Conservation (phyloP, 2,329 filamentous ascomycete species). For the Clarireedia homoeocarpa region DNA sequence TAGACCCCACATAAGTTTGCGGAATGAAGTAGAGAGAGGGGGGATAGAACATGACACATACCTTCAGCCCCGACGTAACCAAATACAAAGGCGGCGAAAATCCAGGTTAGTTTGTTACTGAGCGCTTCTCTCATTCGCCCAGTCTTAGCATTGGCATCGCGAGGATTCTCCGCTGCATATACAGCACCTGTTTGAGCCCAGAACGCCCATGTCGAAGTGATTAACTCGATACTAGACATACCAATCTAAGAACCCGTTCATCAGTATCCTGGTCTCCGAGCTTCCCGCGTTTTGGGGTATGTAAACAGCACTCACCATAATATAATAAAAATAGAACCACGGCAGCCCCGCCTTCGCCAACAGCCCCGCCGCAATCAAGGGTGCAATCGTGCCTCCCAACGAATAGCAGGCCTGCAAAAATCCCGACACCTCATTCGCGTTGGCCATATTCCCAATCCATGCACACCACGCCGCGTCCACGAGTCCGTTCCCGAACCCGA, state of each 20-base stretch:
- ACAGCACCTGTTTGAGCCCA: slow-evolving; percentile 50
- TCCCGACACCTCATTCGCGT: slow-evolving; percentile 65
- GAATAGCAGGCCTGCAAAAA: slow-evolving; percentile 68
- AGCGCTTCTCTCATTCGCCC: slow-evolving; percentile 28
- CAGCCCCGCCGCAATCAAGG: slow-evolving; percentile 38
- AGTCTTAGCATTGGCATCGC: slow-evolving; percentile 32
- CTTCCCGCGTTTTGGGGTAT: neutral
- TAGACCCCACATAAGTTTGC: neutral
- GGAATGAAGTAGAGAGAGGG: too few relatives aligned
- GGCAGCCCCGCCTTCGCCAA: slow-evolving; percentile 51
- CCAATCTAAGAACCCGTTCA: slow-evolving; percentile 35
- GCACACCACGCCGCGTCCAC: slow-evolving; percentile 53
- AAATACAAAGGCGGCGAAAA: slow-evolving; percentile 64
- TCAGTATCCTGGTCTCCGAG: neutral
- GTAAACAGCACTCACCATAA: slow-evolving; percentile 48
- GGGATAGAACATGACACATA: neutral
- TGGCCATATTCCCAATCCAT: slow-evolving; percentile 58
- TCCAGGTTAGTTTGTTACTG: slow-evolving; percentile 50
- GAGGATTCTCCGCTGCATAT: slow-evolving; percentile 43
- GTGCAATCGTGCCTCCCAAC: slow-evolving; percentile 60
- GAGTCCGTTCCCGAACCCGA: slow-evolving; percentile 65
- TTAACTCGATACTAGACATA: slow-evolving; percentile 47
- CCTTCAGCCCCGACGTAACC: slow-evolving; percentile 68
- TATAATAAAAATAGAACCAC: slow-evolving; percentile 72
- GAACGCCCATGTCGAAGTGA: slow-evolving; percentile 47